These are phyloP conservation scores for Microdochium paspali DNA, from an alignment of 2,329 filamentous ascomycete genomes.

Conservation along the genomic window DNA sequence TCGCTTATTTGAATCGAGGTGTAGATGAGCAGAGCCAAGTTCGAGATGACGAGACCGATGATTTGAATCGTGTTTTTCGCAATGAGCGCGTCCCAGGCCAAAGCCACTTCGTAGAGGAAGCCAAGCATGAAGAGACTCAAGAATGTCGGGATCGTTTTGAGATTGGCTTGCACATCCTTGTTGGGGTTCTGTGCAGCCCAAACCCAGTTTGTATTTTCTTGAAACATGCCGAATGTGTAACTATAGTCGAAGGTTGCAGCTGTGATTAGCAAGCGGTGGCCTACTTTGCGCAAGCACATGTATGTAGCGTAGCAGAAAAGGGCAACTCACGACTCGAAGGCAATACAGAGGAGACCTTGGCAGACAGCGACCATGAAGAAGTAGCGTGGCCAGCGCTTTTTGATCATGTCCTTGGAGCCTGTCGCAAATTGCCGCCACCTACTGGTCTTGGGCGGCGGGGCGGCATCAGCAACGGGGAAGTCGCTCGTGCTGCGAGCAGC, in stretches of 20 bases:
- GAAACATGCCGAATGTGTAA: conserved; percentile 85
- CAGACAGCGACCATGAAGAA: conserved; percentile 67
- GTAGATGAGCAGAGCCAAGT: conserved; percentile 85
- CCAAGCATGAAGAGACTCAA: conserved; percentile 95
- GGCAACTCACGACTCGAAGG: conserved; percentile 70
- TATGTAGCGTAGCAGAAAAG: not conserved
- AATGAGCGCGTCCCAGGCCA: conserved; percentile 88
- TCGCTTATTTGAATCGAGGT: conserved; percentile 89
- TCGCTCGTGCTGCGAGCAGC: conserved; percentile 15
- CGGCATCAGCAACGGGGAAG: conserved; percentile 22
- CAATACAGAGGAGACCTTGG: conserved; percentile 74
- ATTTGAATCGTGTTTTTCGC: conserved; percentile 98
- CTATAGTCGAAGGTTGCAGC: conserved; percentile 29
- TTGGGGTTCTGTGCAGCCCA: conserved; percentile 25
- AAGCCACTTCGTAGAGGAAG: conserved; percentile 81
- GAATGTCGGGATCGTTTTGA: conserved; percentile 82
- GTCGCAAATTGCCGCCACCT: conserved; percentile 17
- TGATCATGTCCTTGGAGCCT: conserved; percentile 64
- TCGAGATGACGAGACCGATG: conserved; percentile 89
- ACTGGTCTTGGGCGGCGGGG: conserved; percentile 20
- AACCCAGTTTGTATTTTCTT: conserved; percentile 40
- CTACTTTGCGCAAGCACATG: conserved; percentile 2
- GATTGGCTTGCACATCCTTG: conserved; percentile 36
- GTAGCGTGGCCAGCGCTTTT: conserved; percentile 77
- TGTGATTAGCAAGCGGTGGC: not conserved